Evolutionary conservation across 139 green algal species (phyloP), one percentile per base, ranked within the genome.

Genomic region (Trebouxia sp.): DNA sequence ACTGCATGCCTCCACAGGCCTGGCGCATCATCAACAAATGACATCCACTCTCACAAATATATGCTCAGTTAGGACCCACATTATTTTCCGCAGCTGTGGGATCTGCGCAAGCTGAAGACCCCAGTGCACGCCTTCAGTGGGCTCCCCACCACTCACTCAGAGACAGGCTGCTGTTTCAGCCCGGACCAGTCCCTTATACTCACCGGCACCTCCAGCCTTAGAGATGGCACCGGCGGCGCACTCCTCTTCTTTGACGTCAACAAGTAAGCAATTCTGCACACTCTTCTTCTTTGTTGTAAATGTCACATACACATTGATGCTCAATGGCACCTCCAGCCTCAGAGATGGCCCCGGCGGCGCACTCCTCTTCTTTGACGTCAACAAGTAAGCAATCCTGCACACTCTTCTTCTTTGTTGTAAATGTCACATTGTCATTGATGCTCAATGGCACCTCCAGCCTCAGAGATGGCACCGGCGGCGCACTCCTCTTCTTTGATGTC

Each of bases 121-220:
- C 93, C 95, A 0, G 24, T 98, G 5, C 78, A 85, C 1, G 58
- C 76, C 0, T 92, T 93, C 26, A 72, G 78, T 14, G 87, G 84
- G 74, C 88, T 99, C 35, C 88, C 91, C 0, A 91, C 85, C 82
- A 39, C 92, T 70, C 48, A 93, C 91, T 11, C 76, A 79, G 65
- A 82, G 26, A 90, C 86, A 22, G 81, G 86, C 50, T 88, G 88
- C 69, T 91, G 88, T 65, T 97, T 96, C 82, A 96, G 91, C 79
- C 95, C 95, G 4, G 91, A 96, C 39, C 91, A 97, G 81, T 79
- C 84, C 35, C 86, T 97, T 17, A 43, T 97, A 1, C 51, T 96
- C 15, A 97, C 94, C 4, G 94, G 92, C 43, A 86, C 86, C 1
- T 88, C 81, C 22, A 83, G 85, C 12, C 75, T 84, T 9, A 62